A percentile compares a stretch with the other conserved stretches of the same genome.
These are phyloP conservation scores for Botryotinia calthae DNA, from an alignment of 2,329 filamentous ascomycete genomes.

Conservation along the genomic window DNA sequence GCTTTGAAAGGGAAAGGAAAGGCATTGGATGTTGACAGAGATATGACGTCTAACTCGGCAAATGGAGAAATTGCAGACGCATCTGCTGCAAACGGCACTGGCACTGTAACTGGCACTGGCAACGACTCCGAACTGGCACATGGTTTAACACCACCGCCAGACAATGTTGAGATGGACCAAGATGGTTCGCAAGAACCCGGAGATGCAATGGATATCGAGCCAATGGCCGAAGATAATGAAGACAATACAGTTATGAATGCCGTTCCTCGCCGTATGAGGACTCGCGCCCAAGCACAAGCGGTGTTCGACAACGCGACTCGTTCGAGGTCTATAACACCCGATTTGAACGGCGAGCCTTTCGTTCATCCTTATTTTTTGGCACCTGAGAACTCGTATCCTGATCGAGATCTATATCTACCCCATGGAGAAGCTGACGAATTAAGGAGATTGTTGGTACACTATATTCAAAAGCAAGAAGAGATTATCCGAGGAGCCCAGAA, in stretches of 20 bases:
- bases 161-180: constrained; percentile 23
- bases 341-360: constrained; percentile 49
- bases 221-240: constrained; percentile 41
- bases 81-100: background rate
- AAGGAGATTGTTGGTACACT: constrained; percentile 68
- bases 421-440: constrained; percentile 75
- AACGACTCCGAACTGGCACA: background rate
- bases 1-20: constrained; percentile 9
- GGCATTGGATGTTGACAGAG: background rate
- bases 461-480: constrained; percentile 84
- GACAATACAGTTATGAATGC: constrained; percentile 44
- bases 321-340: constrained; percentile 42
- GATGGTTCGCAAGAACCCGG: constrained; percentile 10
- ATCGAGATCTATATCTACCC: constrained; percentile 70
- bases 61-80: background rate
- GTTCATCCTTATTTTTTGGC: constrained; percentile 75
- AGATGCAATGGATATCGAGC: constrained; percentile 15
- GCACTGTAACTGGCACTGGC: background rate
- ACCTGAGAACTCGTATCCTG: constrained; percentile 58
- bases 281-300: constrained; percentile 50
- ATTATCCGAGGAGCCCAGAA: constrained; percentile 68
- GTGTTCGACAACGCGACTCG: constrained; percentile 40
- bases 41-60: background rate
- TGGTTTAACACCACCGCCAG: background rate
- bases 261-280: constrained; percentile 53